Percentiles rank a stretch among this genome's conserved stretches.
These are phyloP conservation scores for Flaveria sonorensis DNA, from an alignment of 129 eudicot genomes.

Conservation along the genomic window DNA sequence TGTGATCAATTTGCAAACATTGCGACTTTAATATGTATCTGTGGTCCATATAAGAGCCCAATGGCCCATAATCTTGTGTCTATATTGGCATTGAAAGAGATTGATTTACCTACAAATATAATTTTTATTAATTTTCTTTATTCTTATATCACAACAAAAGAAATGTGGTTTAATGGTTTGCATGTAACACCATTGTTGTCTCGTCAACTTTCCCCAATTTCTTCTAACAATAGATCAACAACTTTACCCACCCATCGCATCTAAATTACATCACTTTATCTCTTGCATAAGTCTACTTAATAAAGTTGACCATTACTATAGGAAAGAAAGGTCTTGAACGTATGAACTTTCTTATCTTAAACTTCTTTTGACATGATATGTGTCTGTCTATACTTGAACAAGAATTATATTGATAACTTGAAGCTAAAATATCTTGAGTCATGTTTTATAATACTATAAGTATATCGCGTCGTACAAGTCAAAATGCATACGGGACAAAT, in stretches of 20 bases:
- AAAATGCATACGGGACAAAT: neutral
- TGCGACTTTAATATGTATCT: neutral
- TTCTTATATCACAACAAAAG: neutral
- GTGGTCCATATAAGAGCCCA: slow-evolving; percentile 18
- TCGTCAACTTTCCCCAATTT: neutral
- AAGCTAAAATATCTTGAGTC: neutral
- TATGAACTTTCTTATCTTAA: slow-evolving; percentile 6
- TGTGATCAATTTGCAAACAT: neutral
- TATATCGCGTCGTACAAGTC: neutral
- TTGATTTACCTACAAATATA: slow-evolving; percentile 3
- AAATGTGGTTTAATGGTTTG: neutral
- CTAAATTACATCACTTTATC: neutral
- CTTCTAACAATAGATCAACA: neutral
- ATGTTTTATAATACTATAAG: neutral
- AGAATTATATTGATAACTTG: slow-evolving; percentile 1
- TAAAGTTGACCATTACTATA: slow-evolving; percentile 18
- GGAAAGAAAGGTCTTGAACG: slow-evolving; percentile 25
- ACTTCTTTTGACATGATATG: neutral
- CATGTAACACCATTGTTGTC: neutral
- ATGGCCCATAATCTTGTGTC: slow-evolving; percentile 10
- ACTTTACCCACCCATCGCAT: neutral
- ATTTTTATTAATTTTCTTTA: neutral
- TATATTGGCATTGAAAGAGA: neutral
- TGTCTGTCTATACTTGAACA: slow-evolving; percentile 12
- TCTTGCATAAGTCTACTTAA: neutral